Evolutionary conservation across 169 alveolate genomes (phyloP), one percentile per base, ranked within the genome.

Genomic region (Amoebophrya sp.): DNA sequence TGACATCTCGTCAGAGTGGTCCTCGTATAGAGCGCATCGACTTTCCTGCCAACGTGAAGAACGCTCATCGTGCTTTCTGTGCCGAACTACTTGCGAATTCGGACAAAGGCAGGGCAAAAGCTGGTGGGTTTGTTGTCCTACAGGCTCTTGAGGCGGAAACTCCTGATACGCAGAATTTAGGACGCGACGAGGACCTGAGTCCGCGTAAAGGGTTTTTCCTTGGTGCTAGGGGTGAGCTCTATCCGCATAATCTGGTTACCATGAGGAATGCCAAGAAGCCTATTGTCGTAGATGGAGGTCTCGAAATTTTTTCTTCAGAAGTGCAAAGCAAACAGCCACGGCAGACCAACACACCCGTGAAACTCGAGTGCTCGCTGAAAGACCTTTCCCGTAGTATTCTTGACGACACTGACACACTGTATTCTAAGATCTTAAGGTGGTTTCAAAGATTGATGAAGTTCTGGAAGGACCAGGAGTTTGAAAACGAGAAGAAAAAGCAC

Each of bases 21-120:
- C n/a, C n/a, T n/a, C n/a, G n/a, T n/a, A 47, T 47, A 6, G 83
- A 65, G 83, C 83, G 36, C 83, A 65, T 65, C 33, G 83, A 65
- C 83, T 0, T 65, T 1, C 83, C 83, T 36, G 83, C 83, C 38
- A 65, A 65, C n/a, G 1, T 65, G 2, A 65, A 6, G 33, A 36
- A 65, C 83, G 39, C 83, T 1, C 18, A 65, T 29, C 38, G n/a
- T 26, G 83, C 12, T 6, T 1, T 65, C 26, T 65, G 83, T 36
- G 83, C 2, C 33, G 83, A 65, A 65, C 26, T 65, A 26, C 83
- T 65, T 6, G 33, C 83, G 39, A 65, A 29, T 0, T 29, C 83
- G 33, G 83, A 65, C 26, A 65, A 65, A 53, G n/a, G 76, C n/a
- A n/a, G n/a, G 76, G n/a, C 76, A 10, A 53, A 53, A 14, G 23